These are phyloP conservation scores for Aspergillus pseudotamarii DNA, from an alignment of 2,329 filamentous ascomycete species.

Conservation along the genomic window DNA sequence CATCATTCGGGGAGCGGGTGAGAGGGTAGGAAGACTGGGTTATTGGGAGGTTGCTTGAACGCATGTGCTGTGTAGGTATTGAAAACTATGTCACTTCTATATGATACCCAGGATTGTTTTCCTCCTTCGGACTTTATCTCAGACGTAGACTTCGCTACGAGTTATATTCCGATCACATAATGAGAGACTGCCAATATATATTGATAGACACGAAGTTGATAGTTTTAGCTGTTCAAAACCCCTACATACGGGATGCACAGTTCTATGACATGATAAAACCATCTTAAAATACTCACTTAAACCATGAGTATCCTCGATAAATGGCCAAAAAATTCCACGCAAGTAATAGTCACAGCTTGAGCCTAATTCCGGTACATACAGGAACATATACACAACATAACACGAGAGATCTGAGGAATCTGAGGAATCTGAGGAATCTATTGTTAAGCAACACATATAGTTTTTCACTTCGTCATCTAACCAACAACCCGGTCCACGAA, in stretches of 20 bases:
- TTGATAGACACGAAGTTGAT: background rate
- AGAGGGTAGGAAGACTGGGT: conserved; percentile 76
- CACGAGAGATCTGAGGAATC: conserved; percentile 12
- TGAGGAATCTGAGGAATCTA: conserved; percentile 17
- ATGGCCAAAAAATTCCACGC: conserved; percentile 2
- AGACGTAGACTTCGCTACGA: background rate
- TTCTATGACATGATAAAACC: background rate
- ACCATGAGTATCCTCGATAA: background rate
- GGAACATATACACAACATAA: conserved; percentile 26
- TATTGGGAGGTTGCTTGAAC: conserved; percentile 69
- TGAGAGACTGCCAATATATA: background rate
- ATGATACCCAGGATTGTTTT: conserved; percentile 7
- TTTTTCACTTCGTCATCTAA: conserved; percentile 23
- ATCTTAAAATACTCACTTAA: background rate
- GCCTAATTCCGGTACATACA: conserved; percentile 11
- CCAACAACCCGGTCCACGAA: conserved; percentile 80
- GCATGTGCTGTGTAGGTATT: background rate
- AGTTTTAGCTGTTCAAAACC: background rate
- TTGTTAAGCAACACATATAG: conserved; percentile 11
- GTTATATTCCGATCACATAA: background rate
- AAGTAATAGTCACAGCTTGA: conserved; percentile 6
- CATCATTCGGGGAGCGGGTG: conserved; percentile 79
- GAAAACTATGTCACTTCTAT: background rate
- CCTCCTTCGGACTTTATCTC: background rate
- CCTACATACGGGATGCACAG: background rate